Evolutionary conservation across 129 eudicot genomes (phyloP).

Genomic region (Centrapalus pauciflorus): DNA sequence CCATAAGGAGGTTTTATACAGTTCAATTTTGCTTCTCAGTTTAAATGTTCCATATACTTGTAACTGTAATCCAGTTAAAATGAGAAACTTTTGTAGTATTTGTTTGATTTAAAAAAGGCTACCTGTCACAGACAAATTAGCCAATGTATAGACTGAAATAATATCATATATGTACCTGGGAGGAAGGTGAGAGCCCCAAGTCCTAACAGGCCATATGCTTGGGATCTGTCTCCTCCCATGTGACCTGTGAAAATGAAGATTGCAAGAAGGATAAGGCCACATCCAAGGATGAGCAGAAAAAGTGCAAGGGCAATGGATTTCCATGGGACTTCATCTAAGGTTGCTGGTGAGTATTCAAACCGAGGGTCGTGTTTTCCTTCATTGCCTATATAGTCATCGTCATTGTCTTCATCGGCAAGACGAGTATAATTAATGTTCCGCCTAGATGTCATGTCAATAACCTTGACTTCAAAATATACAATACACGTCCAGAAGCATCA

Average conservation of each 20-base stretch:
- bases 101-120: not conserved
- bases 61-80: not conserved
- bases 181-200: slow-evolving; percentile 81
- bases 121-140: not conserved
- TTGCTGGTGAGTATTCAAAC: slow-evolving; percentile 68
- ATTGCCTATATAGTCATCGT: slow-evolving; percentile 43
- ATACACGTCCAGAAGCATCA: slow-evolving; percentile 1
- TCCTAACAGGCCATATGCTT: slow-evolving; percentile 87
- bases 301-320: slow-evolving; percentile 84
- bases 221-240: slow-evolving; percentile 89
- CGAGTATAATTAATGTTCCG: slow-evolving; percentile 66
- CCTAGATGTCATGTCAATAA: slow-evolving; percentile 54
- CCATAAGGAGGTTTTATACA: not conserved
- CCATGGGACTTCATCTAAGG: slow-evolving; percentile 78
- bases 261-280: slow-evolving; percentile 62
- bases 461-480: not conserved
- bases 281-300: slow-evolving; percentile 72
- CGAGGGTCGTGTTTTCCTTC: slow-evolving; percentile 61
- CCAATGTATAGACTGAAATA: not conserved
- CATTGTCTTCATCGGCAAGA: slow-evolving; percentile 57
- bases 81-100: not conserved
- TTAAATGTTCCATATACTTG: not conserved
- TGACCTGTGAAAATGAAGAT: slow-evolving; percentile 80
- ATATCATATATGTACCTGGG: slow-evolving; percentile 49
- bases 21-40: not conserved